Base-by-base conservation (phyloP, 2,329 filamentous ascomycete genomes). In the Fusarium lyarnte region DNA sequence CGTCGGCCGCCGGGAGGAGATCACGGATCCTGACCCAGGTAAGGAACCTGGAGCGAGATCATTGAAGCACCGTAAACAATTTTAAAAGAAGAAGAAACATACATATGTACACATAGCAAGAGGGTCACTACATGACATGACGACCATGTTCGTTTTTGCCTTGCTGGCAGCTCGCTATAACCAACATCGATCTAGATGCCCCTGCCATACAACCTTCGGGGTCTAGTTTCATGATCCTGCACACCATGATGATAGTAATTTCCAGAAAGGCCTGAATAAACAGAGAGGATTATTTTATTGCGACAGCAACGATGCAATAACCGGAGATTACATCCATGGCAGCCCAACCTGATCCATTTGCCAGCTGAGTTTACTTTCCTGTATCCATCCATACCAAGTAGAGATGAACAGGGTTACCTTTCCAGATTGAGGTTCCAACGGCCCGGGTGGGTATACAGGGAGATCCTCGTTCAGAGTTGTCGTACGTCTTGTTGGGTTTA, bases 241-340 rank as follows among this genome's bases (percentile, higher is more conserved):
- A 65, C 63, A 61, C 74, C 70, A 73, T 67, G 58, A 68, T 55
- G 53, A 69, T 70, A 55, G 51, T 68, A 76, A 77, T 77, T 76
- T 77, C 75, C 72, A 76, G 54, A 61, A 62, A 70, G 62, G 59
- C 73, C 54, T 63, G 54, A 53, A 55, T 43, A 61, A 33, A 53
- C 59, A 55, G 54, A 73, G 58, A 63, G 63, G 54, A 72, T 75
- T 46, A 58, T 69, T 67, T 63, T 38, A 76, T 62, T 69, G 54
- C 74, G 66, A 77, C 59, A 64, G 61, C 74, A 73, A 75, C 72
- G 65, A 76, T 67, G 60, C 65, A 71, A 71, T 60, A 39, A 47
- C 59, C 74, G 75, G 75, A 77, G 68, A 77, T 77, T 77, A 65
- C 74, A 66, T 61, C 51, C 59, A 73, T 68, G 49, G 52, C 43